Evolutionary conservation across 331 rosid genomes (phyloP).

Genomic region (Malus hybrid): DNA sequence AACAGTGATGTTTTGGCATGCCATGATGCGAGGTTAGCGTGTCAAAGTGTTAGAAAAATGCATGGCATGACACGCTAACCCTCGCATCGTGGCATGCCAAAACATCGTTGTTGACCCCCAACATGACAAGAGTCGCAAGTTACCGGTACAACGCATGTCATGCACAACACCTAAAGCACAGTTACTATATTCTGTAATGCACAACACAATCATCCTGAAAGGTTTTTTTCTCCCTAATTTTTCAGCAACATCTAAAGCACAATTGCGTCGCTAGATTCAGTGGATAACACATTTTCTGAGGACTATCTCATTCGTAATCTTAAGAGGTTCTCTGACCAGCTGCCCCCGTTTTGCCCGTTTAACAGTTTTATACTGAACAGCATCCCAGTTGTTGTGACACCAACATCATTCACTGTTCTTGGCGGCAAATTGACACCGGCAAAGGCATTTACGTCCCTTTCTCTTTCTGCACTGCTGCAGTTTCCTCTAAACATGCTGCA

Average conservation of each 20-base stretch:
- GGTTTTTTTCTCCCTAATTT: background rate
- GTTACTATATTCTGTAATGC: too few relatives aligned
- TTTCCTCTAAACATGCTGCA: conserved; percentile 76
- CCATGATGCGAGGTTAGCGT: too few relatives aligned
- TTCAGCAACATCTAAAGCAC: background rate
- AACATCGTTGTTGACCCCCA: too few relatives aligned
- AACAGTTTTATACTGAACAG: conserved; percentile 64
- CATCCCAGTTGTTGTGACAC: conserved; percentile 79
- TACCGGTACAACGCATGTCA: too few relatives aligned
- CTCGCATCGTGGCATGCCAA: too few relatives aligned
- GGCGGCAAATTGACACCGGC: conserved; percentile 90
- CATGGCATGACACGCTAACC: too few relatives aligned
- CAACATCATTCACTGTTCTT: conserved; percentile 65
- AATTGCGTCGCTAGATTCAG: background rate
- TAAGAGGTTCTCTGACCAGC: conserved; percentile 11
- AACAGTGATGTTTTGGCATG: too few relatives aligned
- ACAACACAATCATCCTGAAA: too few relatives aligned
- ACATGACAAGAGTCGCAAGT: too few relatives aligned
- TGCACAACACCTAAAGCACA: too few relatives aligned
- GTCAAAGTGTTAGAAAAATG: too few relatives aligned
- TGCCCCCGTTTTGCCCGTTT: conserved; percentile 38
- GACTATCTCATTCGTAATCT: conserved; percentile 8
- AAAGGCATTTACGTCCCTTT: conserved; percentile 82
- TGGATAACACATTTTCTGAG: background rate
- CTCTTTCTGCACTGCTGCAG: conserved; percentile 68